Evolutionary conservation across 2,329 filamentous ascomycete species (phyloP).

Genomic region (Fusarium mangiferae): DNA sequence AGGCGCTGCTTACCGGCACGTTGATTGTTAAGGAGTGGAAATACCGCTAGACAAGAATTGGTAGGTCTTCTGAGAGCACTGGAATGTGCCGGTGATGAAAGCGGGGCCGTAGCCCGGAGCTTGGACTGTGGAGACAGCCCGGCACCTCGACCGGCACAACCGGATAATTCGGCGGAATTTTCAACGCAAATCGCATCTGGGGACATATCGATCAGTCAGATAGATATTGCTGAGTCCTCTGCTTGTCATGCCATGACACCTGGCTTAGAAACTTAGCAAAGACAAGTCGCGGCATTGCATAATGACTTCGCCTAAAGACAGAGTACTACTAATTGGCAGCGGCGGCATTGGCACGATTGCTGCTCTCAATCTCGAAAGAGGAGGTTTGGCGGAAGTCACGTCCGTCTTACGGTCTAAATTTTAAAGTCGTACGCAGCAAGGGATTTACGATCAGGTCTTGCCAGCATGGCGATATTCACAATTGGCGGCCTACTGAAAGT

Average conservation of each 20-base stretch:
- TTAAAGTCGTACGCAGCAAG: not conserved
- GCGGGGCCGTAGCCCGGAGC: not conserved
- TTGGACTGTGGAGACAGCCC: not conserved
- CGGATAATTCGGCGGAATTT: fast-evolving
- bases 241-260: fast-evolving
- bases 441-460: not conserved
- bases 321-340: not conserved
- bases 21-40: not conserved
- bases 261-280: not conserved
- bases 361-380: not conserved
- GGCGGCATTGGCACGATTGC: not conserved
- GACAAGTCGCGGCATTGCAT: not conserved
- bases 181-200: not conserved
- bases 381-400: not conserved
- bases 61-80: not conserved
- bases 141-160: not conserved
- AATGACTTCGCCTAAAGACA: not conserved
- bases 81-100: not conserved
- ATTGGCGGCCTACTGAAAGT: not conserved
- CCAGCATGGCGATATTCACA: not conserved
- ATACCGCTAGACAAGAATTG: not conserved
- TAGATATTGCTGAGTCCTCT: fast-evolving
- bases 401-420: not conserved
- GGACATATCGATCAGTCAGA: fast-evolving
- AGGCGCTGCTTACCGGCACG: not conserved